phyloP scores from a whole-genome alignment of 2,329 filamentous ascomycete genomes.

The Bipolaris sorokiniana region DNA sequence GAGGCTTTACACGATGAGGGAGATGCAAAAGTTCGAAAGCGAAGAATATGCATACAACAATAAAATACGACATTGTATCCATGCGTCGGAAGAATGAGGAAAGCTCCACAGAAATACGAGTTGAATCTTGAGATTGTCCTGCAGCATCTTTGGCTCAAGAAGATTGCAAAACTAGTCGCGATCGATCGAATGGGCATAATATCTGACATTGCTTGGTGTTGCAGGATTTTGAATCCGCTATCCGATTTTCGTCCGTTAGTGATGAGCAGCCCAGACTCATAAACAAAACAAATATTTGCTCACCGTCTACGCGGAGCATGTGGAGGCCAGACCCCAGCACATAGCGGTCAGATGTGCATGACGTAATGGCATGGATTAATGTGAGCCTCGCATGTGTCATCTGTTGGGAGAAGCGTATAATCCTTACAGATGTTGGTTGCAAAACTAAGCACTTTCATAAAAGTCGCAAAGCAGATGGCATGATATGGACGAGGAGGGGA shows the following conservation, averaged over 20 bases:
- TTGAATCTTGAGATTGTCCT: too few species aligned
- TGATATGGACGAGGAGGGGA: background rate
- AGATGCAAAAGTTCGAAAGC: background rate
- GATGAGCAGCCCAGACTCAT: background rate
- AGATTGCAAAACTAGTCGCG: background rate
- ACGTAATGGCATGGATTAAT: background rate
- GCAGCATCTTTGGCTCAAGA: background rate
- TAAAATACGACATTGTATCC: background rate
- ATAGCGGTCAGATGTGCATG: background rate
- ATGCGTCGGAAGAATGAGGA: background rate
- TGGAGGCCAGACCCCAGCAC: background rate
- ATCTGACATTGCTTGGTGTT: background rate
- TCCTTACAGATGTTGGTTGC: background rate
- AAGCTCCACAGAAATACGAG: background rate
- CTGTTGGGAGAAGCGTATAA: background rate
- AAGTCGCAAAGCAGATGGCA: background rate
- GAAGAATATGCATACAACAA: background rate
- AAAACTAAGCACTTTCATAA: background rate
- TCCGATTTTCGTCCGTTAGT: background rate
- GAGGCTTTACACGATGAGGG: too few species aligned
- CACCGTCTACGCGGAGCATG: background rate
- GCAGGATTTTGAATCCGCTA: background rate
- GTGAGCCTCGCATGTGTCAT: background rate
- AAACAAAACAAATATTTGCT: background rate
- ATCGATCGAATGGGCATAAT: background rate